Conservation (phyloP, 2,329 filamentous ascomycete species). For the Verticillium tricorpus region DNA sequence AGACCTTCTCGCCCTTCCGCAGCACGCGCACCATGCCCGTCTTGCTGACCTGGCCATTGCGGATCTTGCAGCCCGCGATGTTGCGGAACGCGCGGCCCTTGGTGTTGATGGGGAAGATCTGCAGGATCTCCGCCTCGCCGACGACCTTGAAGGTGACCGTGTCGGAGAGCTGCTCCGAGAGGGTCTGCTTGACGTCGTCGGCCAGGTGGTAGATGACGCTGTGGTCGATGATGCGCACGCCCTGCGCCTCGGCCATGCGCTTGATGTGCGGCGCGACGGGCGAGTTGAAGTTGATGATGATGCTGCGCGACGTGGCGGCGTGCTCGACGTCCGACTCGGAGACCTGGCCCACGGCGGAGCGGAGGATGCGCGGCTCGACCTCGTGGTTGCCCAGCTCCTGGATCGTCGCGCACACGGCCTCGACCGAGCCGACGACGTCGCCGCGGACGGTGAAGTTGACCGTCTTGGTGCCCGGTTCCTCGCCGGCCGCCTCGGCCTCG, state of each 20-base stretch:
- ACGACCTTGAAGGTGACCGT: conserved; percentile 64
- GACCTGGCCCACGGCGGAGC: conserved; percentile 71
- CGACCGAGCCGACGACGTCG: conserved; percentile 89
- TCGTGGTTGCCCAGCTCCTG: conserved; percentile 79
- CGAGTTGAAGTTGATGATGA: conserved; percentile 85
- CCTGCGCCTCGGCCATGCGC: conserved; percentile 62
- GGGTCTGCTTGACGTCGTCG: conserved; percentile 63
- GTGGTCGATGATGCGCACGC: conserved; percentile 77
- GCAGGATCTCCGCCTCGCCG: conserved; percentile 82
- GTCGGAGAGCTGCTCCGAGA: conserved; percentile 68
- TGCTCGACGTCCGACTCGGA: conserved; percentile 87
- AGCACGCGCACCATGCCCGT: conserved; percentile 66
- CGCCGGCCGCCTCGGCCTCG: conserved; percentile 30
- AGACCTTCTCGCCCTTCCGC: conserved; percentile 65
- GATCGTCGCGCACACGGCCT: conserved; percentile 79
- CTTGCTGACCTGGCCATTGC: conserved; percentile 70
- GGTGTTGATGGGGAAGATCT: conserved; percentile 79
- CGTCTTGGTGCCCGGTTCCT: conserved; percentile 38
- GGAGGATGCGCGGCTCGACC: conserved; percentile 71
- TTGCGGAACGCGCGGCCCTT: conserved; percentile 65
- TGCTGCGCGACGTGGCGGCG: conserved; percentile 69
- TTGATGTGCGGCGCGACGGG: conserved; percentile 62
- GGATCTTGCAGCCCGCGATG: conserved; percentile 83
- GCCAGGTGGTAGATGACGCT: conserved; percentile 80
- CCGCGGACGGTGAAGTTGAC: conserved; percentile 87